Percentiles rank a stretch among this genome's conserved stretches.
Conservation (phyloP, 2,329 filamentous ascomycete genomes). For the Knufia petricola region DNA sequence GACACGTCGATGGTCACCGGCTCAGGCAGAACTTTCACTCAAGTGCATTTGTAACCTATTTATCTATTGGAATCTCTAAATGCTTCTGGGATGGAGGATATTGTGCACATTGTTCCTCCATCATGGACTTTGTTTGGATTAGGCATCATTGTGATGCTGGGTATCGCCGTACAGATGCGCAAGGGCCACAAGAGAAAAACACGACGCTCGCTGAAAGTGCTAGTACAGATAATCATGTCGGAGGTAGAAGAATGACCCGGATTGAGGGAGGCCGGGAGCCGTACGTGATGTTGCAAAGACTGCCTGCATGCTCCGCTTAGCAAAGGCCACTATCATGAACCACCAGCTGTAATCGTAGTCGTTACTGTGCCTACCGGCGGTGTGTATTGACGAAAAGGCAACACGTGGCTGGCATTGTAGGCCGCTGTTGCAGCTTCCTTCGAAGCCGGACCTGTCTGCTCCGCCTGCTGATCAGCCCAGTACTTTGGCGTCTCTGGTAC, state of each 20-base stretch:
- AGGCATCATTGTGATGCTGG: too few relatives aligned
- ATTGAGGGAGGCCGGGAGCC: background rate
- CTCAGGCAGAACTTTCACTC: too few relatives aligned
- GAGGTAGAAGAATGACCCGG: too few relatives aligned
- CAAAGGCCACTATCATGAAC: background rate
- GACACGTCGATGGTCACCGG: too few relatives aligned
- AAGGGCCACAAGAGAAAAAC: background rate
- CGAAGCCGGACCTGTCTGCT: background rate
- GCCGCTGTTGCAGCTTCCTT: background rate
- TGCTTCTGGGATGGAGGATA: too few relatives aligned
- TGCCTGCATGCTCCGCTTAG: background rate
- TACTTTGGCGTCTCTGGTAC: background rate
- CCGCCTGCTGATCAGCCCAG: background rate
- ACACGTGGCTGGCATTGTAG: background rate
- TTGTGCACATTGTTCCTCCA: too few relatives aligned
- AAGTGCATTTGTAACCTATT: too few relatives aligned
- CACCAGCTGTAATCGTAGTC: background rate
- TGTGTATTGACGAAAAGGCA: slow-evolving; percentile 3
- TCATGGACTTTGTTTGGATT: too few relatives aligned
- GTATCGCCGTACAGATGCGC: too few relatives aligned
- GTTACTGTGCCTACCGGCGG: background rate
- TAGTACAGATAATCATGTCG: background rate
- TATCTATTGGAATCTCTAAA: too few relatives aligned
- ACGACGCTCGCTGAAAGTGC: background rate
- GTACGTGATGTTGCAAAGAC: background rate